These are phyloP conservation scores for Cytospora mali DNA, from an alignment of 2,329 filamentous ascomycete species.

Conservation along the genomic window DNA sequence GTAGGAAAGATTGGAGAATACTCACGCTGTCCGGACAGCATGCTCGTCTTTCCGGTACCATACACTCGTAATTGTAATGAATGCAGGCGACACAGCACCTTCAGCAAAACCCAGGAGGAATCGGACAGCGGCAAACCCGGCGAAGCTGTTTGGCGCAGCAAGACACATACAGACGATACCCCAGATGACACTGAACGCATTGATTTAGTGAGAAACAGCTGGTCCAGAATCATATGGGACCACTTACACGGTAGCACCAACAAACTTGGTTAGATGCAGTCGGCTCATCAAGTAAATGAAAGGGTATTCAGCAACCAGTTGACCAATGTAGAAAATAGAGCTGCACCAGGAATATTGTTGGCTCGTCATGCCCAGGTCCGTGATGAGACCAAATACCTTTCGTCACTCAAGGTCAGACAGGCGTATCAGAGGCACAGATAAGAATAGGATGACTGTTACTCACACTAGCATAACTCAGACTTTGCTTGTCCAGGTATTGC, in stretches of 20 bases:
- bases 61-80: constrained; percentile 48
- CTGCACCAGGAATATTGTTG: constrained; percentile 53
- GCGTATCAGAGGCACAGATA: too few species aligned
- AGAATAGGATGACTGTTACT: background rate
- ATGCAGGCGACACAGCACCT: constrained; percentile 47
- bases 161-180: constrained; percentile 46
- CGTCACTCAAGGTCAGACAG: background rate
- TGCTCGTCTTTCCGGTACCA: constrained; percentile 46
- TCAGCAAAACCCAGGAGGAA: constrained; percentile 47
- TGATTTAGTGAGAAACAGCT: constrained; percentile 33
- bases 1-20: background rate
- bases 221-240: background rate
- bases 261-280: constrained; percentile 52
- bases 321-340: constrained; percentile 49
- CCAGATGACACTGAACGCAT: constrained; percentile 46
- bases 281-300: constrained; percentile 55
- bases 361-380: constrained; percentile 48
- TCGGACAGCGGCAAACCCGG: constrained; percentile 40
- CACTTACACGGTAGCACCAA: constrained; percentile 49
- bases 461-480: constrained; percentile 48
- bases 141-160: constrained; percentile 43
- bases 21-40: constrained; percentile 36
- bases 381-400: constrained; percentile 47
- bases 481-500: constrained; percentile 52
- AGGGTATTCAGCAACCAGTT: constrained; percentile 51